Evolutionary conservation across 2,329 filamentous ascomycete species (phyloP), one percentile per base, ranked within the genome.

Genomic region (Penicillium corylophilum): DNA sequence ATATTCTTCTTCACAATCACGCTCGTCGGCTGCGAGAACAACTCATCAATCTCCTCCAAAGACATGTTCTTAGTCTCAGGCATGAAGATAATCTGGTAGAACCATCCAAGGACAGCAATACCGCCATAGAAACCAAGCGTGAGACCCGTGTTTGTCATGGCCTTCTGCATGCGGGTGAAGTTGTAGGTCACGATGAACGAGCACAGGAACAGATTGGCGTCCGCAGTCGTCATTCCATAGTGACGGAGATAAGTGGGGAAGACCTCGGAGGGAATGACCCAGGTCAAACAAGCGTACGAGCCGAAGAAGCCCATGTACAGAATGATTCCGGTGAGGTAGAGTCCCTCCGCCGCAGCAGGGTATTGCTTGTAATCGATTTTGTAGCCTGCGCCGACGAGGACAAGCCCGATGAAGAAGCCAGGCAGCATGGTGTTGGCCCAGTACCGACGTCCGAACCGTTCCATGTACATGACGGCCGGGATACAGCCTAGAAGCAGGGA

Each of bases 151-250:
- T 72, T 76, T 7, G 78, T 81, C 80, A 90, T 87, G n/a, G 82
- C 80, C 0, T 79, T 67, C 68, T 87, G 82, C 87, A 89, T 90
- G 9, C 77, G 77, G 0, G 80, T 79, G 72, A 89, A 90, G 77
- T 89, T 89, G 77, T 89, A 89, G 9, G 86, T 89, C 46, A 89
- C 85, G 60, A 88, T 78, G 73, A 89, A 89, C 2, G 84, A 86
- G 46, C 81, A 83, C 20, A 89, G 77, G 79, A 89, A 90, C 5
- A 89, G 76, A 55, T 84, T 82, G 1, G 81, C 84, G 42, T 85
- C 83, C 0, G 84, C 86, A 0, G 82, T 85, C 4, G 85, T 87
- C 86, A 90, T 89, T 54, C 87, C 87, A 68, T 89, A 89, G 10
- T 79, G 82, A 44, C 87, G 80, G 0, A 89, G 80, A 64, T 89